phyloP scores from a whole-genome alignment of 257 asterid genomes.

The Penstemon newberryi region DNA sequence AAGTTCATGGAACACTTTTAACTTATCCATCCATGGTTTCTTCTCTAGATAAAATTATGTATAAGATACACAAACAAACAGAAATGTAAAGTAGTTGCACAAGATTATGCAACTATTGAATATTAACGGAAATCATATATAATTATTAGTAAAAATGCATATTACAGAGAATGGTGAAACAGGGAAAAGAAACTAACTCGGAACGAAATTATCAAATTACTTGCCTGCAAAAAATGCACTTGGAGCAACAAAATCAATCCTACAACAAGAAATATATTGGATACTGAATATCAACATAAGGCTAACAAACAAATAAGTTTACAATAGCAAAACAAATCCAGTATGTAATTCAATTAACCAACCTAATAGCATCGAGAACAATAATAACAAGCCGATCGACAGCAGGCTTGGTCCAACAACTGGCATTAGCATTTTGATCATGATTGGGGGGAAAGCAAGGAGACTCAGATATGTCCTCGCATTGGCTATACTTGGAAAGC shows the following conservation, averaged over 20 bases:
- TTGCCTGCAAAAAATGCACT: conserved; percentile 74
- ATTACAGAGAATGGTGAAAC: conserved; percentile 8
- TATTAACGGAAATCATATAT: background rate
- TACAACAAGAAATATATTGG: conserved; percentile 30
- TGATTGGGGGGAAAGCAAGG: conserved; percentile 57
- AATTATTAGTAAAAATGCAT: background rate
- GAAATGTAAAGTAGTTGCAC: background rate
- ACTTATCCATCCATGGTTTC: conserved; percentile 95
- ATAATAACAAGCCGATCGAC: conserved; percentile 81
- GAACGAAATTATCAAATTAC: conserved; percentile 18
- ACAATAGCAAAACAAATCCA: background rate
- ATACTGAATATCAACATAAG: conserved; percentile 21
- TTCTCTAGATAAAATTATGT: conserved; percentile 47
- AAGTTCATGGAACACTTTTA: conserved; percentile 67
- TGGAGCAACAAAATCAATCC: conserved; percentile 97
- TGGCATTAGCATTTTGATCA: conserved; percentile 34
- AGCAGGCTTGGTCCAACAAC: conserved; percentile 82
- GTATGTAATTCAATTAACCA: background rate
- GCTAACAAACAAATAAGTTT: conserved; percentile 13
- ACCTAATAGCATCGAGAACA: conserved; percentile 94
- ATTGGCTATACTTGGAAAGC: conserved; percentile 71
- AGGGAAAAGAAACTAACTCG: conserved; percentile 12
- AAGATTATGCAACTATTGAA: conserved; percentile 8
- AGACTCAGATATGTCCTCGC: conserved; percentile 66
- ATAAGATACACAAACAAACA: background rate